Base-by-base conservation (phyloP, 192 early-diverging fungal genomes). In the Entomortierella parvispora region DNA sequence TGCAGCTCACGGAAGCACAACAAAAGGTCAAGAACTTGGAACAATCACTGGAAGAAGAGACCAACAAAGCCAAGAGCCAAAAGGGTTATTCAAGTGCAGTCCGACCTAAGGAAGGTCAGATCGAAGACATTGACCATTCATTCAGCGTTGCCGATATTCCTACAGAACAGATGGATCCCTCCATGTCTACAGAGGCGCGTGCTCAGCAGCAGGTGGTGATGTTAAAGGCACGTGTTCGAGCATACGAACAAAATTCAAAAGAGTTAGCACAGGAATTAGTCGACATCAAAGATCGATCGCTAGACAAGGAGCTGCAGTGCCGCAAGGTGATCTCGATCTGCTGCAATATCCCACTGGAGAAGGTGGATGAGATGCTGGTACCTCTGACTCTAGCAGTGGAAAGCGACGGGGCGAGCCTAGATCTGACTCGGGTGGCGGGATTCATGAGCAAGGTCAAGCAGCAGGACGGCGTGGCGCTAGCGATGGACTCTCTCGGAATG, bases 281-380 rank as follows among this genome's bases (percentile, higher is more conserved):
- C 8, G 80, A 68, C 8, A 56, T 92, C 42, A 83, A 83, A 14
- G 82, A 70, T 7, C 81, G 84, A 44, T 83, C 89, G 12, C 79
- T 85, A 11, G 88, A 90, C 23, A 86, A 84, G 50, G 94, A 96
- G 64, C 66, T 92, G 26, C 88, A 93, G 68, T 97, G 90, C 81
- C 91, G 92, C 74, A 85, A 87, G 61, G 86, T 98, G 48, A 95
- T 98, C 69, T 88, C 93, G 6, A 87, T 89, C 20, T 95, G 95
- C 78, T 96, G 95, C 63, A 87, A 90, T 59, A 88, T 97, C 20
- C 82, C 87, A 10, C 61, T 93, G 18, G 93, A 92, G 4, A 85
- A 92, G 32, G 92, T 98, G 1, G 94, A 94, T 63, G 83, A 88
- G 25, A 84, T 93, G 83, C 81, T 97, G 18, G 87, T 87, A 20